A percentile compares a stretch with the other conserved stretches of the same genome.
Conservation (phyloP, 2,329 filamentous ascomycete species). For the Fusarium sterilihyphosum region DNA sequence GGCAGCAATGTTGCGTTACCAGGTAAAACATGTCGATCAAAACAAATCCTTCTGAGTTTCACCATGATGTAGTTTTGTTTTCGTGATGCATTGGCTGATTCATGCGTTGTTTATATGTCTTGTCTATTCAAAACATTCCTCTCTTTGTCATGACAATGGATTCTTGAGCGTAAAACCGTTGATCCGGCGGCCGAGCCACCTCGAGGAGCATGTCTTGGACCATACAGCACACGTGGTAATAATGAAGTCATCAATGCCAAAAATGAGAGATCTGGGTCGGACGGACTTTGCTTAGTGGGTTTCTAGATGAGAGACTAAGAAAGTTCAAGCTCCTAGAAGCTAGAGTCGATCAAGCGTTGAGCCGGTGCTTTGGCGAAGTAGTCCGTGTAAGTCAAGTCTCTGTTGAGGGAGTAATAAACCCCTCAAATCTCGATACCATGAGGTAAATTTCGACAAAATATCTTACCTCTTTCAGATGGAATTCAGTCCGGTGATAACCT, state of each 20-base stretch:
- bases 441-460: background rate
- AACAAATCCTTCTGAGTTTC: background rate
- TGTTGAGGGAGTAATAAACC: slow-evolving; percentile 6
- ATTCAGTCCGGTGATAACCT: background rate
- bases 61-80: slow-evolving; percentile 15
- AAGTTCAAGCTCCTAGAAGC: background rate
- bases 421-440: slow-evolving; percentile 6
- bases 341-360: slow-evolving; percentile 3
- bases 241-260: slow-evolving; percentile 18
- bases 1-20: background rate
- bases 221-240: slow-evolving; percentile 19
- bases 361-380: slow-evolving; percentile 1
- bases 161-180: slow-evolving; percentile 7
- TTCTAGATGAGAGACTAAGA: background rate
- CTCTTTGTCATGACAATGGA: slow-evolving; percentile 11
- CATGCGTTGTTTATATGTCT: background rate
- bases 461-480: background rate
- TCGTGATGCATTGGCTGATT: background rate
- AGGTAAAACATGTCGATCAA: slow-evolving; percentile 4
- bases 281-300: background rate
- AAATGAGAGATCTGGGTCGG: slow-evolving; percentile 6
- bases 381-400: slow-evolving; percentile 5
- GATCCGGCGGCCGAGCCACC: slow-evolving; percentile 1
- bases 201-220: slow-evolving; percentile 1
- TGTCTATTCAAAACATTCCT: background rate